phyloP scores from a whole-genome alignment of 768 basidiomycete species.

The Lentinula aciculospora region DNA sequence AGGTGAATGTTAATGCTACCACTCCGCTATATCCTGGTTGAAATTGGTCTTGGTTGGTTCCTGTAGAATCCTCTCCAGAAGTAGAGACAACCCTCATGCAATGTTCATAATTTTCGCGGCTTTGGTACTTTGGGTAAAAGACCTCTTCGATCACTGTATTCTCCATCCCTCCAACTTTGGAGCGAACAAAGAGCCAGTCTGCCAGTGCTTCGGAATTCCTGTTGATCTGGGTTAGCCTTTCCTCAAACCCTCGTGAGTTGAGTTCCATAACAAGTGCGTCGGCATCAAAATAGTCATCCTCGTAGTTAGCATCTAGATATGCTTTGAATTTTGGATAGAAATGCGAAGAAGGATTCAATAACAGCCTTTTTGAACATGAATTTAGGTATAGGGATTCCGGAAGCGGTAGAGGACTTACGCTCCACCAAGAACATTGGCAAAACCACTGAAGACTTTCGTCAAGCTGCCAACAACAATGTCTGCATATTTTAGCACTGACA shows the following conservation, averaged over 20 bases:
- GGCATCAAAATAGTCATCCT: slow-evolving; percentile 84
- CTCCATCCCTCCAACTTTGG: slow-evolving; percentile 32
- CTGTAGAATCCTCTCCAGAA: slow-evolving; percentile 30
- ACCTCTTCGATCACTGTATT: slow-evolving; percentile 68
- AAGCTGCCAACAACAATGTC: slow-evolving; percentile 91
- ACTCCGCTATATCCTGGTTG: slow-evolving; percentile 72
- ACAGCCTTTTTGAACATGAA: slow-evolving; percentile 46
- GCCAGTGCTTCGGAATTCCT: slow-evolving; percentile 78
- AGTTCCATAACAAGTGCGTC: slow-evolving; percentile 97
- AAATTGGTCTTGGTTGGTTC: neutral
- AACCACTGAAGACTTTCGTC: slow-evolving; percentile 95
- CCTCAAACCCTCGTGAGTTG: slow-evolving; percentile 89
- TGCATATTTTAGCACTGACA: slow-evolving; percentile 78
- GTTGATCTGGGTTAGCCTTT: slow-evolving; percentile 73
- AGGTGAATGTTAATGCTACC: slow-evolving; percentile 82
- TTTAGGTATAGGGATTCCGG: neutral
- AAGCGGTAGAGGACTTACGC: slow-evolving; percentile 46
- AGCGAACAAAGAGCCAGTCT: slow-evolving; percentile 64
- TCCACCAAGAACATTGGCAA: slow-evolving; percentile 95
- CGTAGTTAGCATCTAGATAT: slow-evolving; percentile 53
- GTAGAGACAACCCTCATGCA: slow-evolving; percentile 47
- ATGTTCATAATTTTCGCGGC: slow-evolving; percentile 62
- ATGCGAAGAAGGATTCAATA: slow-evolving; percentile 74
- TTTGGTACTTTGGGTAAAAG: slow-evolving; percentile 84
- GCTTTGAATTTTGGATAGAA: slow-evolving; percentile 65